Percentiles rank a stretch among this genome's conserved stretches.
Evolutionary conservation across 225 moss, liverwort and hornwort species (phyloP).

Genomic region (Pseudoscleropodium purum): DNA sequence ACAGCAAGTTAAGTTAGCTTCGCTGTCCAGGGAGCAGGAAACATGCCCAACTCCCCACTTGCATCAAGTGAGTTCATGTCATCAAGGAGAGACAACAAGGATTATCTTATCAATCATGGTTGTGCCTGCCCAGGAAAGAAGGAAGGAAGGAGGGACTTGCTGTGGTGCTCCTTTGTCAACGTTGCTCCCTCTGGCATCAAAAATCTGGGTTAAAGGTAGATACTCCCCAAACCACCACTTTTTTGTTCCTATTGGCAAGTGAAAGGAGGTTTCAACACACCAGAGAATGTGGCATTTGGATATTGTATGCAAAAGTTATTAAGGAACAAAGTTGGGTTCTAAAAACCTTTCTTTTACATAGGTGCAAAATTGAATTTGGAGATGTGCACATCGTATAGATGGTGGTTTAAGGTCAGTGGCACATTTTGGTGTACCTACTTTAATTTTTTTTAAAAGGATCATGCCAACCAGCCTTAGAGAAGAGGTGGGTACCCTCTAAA

Average conservation of each 20-base stretch:
- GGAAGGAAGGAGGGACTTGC: neutral
- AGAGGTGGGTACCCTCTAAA: neutral
- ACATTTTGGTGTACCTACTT: no score
- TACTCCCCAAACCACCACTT: no score
- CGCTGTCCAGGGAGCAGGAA: constrained; percentile 18
- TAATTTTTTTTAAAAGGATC: no score
- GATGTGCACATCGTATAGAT: no score
- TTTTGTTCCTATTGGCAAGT: no score
- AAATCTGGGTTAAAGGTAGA: neutral
- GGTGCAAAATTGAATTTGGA: no score
- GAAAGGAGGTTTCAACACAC: no score
- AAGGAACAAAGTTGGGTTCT: no score
- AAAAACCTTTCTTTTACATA: no score
- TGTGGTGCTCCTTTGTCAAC: neutral
- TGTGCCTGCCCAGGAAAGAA: neutral
- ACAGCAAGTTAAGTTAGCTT: neutral
- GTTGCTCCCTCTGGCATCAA: neutral
- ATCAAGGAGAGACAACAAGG: neutral
- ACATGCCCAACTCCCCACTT: neutral
- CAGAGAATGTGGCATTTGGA: no score
- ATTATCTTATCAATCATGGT: neutral
- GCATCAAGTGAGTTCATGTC: neutral
- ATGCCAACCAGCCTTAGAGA: neutral
- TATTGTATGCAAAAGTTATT: no score
- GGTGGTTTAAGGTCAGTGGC: no score